Evolutionary conservation across 257 asterid genomes (phyloP).

Genomic region (Plantago ovata): DNA sequence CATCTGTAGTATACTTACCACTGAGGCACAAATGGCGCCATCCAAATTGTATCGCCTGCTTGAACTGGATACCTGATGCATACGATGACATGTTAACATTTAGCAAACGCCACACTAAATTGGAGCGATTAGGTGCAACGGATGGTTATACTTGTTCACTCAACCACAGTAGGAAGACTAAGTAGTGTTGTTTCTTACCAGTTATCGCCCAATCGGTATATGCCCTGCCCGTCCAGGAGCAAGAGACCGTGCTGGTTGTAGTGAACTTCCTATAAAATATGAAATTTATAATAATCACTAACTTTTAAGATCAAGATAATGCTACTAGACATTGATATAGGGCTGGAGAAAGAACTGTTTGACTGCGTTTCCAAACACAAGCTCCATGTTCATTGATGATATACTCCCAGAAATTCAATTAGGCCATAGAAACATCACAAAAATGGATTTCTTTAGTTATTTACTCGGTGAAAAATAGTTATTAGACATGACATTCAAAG

Average conservation of each 20-base stretch:
- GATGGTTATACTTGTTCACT: no score
- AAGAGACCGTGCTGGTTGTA: constrained; percentile 90
- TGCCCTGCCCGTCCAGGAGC: constrained; percentile 94
- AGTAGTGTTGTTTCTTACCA: constrained; percentile 45
- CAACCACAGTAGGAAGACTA: background rate
- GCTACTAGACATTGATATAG: background rate
- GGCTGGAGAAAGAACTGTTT: background rate
- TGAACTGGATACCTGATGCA: constrained; percentile 85
- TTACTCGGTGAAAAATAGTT: no score
- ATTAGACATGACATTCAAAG: no score
- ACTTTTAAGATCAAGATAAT: background rate
- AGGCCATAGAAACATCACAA: no score
- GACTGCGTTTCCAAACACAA: no score
- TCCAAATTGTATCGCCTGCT: constrained; percentile 95
- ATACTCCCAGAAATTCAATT: no score
- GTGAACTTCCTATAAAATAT: constrained; percentile 77
- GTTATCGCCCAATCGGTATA: constrained; percentile 88
- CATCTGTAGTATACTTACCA: constrained; percentile 47
- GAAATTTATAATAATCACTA: constrained; percentile 10
- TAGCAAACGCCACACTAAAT: background rate
- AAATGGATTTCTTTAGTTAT: no score
- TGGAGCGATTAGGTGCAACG: no score
- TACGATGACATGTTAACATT: background rate
- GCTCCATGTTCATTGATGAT: no score
- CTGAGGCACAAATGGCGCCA: constrained; percentile 98